Evolutionary conservation across 371 early-diverging fungal genomes (phyloP).

Genomic region (Mortierella sp.): DNA sequence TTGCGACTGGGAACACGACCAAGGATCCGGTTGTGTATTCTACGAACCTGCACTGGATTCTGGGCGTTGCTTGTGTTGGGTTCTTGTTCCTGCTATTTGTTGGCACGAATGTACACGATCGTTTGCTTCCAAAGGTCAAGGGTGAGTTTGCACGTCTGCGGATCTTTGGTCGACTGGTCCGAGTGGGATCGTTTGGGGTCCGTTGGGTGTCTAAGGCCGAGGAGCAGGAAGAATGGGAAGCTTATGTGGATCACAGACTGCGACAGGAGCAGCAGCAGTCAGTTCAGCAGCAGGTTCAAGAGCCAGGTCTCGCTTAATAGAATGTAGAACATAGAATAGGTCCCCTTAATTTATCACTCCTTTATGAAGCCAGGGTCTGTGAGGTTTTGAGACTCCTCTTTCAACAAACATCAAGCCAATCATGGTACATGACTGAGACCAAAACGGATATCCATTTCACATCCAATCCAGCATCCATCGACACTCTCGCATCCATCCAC

Average conservation of each 20-base stretch:
- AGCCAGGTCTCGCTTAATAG: no score
- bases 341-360: neutral
- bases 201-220: constrained; percentile 26
- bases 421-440: constrained; percentile 16
- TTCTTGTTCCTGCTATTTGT: constrained; percentile 45
- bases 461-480: neutral
- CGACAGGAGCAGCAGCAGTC: no score
- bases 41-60: constrained; percentile 52
- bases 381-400: constrained; percentile 19
- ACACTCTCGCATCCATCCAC: neutral
- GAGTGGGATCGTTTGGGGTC: constrained; percentile 41
- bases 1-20: constrained; percentile 27
- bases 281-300: no score
- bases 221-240: constrained; percentile 51
- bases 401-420: constrained; percentile 21
- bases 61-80: constrained; percentile 36
- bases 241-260: constrained; percentile 33
- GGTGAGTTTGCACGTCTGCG: constrained; percentile 52
- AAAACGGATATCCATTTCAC: no score
- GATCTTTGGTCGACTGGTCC: constrained; percentile 36
- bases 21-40: constrained; percentile 24
- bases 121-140: constrained; percentile 34
- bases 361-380: neutral
- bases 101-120: constrained; percentile 42
- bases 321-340: no score